Percentiles rank a stretch among this genome's conserved stretches.
Evolutionary conservation across 2,329 filamentous ascomycete genomes (phyloP).

Genomic region (Fusarium bulbicola): DNA sequence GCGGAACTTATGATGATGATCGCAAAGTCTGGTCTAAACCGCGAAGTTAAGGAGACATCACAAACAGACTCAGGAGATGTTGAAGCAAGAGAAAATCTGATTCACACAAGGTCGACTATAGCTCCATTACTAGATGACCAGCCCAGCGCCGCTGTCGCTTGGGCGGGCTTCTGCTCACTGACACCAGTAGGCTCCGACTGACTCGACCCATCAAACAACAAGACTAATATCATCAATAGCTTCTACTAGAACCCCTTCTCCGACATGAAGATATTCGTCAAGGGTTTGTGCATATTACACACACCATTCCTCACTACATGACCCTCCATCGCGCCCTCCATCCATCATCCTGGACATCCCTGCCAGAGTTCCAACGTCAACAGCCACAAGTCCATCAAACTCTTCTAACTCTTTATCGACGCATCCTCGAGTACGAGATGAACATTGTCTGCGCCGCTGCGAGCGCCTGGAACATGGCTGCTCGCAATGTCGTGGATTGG

Average conservation of each 20-base stretch:
- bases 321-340: constrained; percentile 42
- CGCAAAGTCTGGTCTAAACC: constrained; percentile 43
- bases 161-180: constrained; percentile 50
- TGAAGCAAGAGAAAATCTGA: constrained; percentile 42
- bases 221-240: constrained; percentile 31
- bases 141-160: constrained; percentile 46
- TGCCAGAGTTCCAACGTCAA: constrained; percentile 35
- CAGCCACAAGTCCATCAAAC: constrained; percentile 34
- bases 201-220: background rate
- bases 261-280: constrained; percentile 43
- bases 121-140: constrained; percentile 40
- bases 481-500: constrained; percentile 51
- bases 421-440: constrained; percentile 52
- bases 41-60: constrained; percentile 36
- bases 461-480: constrained; percentile 49
- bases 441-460: constrained; percentile 52
- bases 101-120: constrained; percentile 42
- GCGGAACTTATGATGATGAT: constrained; percentile 45
- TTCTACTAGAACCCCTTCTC: constrained; percentile 49
- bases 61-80: constrained; percentile 43
- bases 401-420: constrained; percentile 44
- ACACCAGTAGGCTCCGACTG: constrained; percentile 46
- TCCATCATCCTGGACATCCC: constrained; percentile 36
- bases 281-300: constrained; percentile 46
- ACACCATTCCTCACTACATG: constrained; percentile 50